A percentile compares a stretch with the other conserved stretches of the same genome.
phyloP scores from a whole-genome alignment of 345 rosid genomes.

The Atalantia buxifolia region DNA sequence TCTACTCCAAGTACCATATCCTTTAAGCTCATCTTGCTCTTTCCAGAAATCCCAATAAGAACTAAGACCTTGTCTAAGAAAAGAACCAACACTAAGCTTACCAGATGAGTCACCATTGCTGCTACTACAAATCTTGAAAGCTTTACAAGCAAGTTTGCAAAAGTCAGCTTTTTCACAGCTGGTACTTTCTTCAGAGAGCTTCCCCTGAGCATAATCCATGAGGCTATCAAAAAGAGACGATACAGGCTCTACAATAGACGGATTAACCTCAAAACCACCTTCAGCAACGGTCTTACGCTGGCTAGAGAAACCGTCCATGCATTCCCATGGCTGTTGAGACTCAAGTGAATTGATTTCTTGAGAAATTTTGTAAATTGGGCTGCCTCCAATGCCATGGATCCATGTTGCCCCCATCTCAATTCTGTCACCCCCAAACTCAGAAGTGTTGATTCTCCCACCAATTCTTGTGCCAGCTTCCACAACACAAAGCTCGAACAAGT shows the following conservation, averaged over 20 bases:
- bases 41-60: conserved; percentile 49
- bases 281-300: conserved; percentile 56
- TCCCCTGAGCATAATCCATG: conserved; percentile 83
- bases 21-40: conserved; percentile 28
- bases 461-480: conserved; percentile 88
- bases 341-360: conserved; percentile 53
- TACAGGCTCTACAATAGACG: conserved; percentile 47
- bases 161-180: conserved; percentile 20
- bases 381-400: conserved; percentile 98
- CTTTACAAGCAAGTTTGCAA: conserved; percentile 34
- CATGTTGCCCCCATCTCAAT: conserved; percentile 99
- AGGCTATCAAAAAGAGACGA: conserved; percentile 64
- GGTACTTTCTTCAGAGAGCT: conserved; percentile 23
- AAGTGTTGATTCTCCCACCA: conserved; percentile 90
- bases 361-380: conserved; percentile 77
- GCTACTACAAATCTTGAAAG: conserved; percentile 29
- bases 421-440: conserved; percentile 80
- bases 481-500: conserved; percentile 70
- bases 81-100: conserved; percentile 59
- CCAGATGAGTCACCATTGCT: conserved; percentile 28
- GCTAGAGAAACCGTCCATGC: conserved; percentile 74
- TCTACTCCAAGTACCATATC: conserved; percentile 49
- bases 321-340: conserved; percentile 92
- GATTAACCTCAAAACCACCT: conserved; percentile 64
- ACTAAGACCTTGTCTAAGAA: conserved; percentile 51